These are phyloP conservation scores for Coemansia sp. DNA, from an alignment of 192 early-diverging fungal species.

Conservation along the genomic window DNA sequence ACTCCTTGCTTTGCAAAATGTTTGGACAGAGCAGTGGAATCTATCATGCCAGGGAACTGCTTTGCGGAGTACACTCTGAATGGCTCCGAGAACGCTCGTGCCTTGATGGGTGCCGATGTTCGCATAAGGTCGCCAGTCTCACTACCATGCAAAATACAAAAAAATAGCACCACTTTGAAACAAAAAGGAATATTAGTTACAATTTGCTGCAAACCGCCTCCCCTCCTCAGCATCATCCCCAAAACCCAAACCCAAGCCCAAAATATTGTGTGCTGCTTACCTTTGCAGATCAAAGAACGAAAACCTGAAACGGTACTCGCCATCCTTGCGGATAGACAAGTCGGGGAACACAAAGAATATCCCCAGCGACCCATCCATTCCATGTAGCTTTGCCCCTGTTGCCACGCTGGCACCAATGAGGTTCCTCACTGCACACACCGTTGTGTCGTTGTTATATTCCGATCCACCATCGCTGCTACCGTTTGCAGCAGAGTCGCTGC, in stretches of 20 bases:
- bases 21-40: conserved; percentile 70
- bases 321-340: conserved; percentile 73
- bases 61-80: conserved; percentile 75
- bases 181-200: conserved; percentile 10
- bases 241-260: no score
- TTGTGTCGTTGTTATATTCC: not conserved
- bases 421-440: conserved; percentile 48
- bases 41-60: conserved; percentile 78
- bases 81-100: conserved; percentile 61
- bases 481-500: conserved; percentile 5
- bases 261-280: conserved; percentile 4
- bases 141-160: conserved; percentile 4
- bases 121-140: conserved; percentile 53
- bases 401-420: conserved; percentile 67
- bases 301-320: conserved; percentile 65
- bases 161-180: not conserved
- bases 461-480: conserved; percentile 8
- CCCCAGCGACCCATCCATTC: conserved; percentile 61
- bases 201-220: not conserved
- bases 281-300: conserved; percentile 63
- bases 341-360: conserved; percentile 82
- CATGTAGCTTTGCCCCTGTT: conserved; percentile 60
- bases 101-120: conserved; percentile 57
- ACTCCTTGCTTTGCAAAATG: conserved; percentile 74
- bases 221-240: no score